These are phyloP conservation scores for Prototheca wickerhamii DNA, from an alignment of 163 green algal species.

Conservation along the genomic window DNA sequence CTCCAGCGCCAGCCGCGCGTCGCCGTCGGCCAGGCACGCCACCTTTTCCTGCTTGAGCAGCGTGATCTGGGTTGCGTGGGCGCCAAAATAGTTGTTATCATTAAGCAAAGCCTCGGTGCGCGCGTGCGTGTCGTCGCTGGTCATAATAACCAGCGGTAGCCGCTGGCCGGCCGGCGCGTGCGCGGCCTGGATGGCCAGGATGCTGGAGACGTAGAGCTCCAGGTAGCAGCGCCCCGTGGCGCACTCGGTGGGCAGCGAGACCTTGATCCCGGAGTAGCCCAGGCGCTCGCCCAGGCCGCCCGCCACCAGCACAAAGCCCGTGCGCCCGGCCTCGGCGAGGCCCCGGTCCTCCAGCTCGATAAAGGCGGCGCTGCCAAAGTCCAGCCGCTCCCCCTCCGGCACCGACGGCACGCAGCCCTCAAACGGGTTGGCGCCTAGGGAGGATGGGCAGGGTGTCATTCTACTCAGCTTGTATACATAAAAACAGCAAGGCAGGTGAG, in stretches of 20 bases:
- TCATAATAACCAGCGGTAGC: conserved; percentile 97
- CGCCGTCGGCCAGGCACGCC: conserved; percentile 80
- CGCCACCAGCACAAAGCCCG: conserved; percentile 95
- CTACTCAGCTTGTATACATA: too few relatives aligned
- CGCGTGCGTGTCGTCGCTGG: conserved; percentile 90
- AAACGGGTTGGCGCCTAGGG: conserved; percentile 79
- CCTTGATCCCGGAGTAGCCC: conserved; percentile 90
- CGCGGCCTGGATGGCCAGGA: conserved; percentile 73
- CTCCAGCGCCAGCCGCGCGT: conserved; percentile 77
- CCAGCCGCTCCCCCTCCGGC: conserved; percentile 66
- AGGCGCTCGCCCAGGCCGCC: conserved; percentile 93
- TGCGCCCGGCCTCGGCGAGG: conserved; percentile 38
- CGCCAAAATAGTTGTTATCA: conserved; percentile 11
- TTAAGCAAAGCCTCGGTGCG: conserved; percentile 72
- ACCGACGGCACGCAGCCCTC: conserved; percentile 79
- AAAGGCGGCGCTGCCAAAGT: conserved; percentile 67
- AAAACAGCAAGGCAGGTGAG: too few relatives aligned
- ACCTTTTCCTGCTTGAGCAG: conserved; percentile 92
- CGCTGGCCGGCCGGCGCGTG: neutral
- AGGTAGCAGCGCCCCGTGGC: conserved; percentile 77
- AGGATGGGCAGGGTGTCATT: neutral
- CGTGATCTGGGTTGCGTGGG: conserved; percentile 38
- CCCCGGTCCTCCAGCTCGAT: conserved; percentile 53
- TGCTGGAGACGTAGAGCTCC: conserved; percentile 80
- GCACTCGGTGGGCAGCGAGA: conserved; percentile 80